A percentile compares a stretch with the other conserved stretches of the same genome.
These are phyloP conservation scores for Seiridium unicorne DNA, from an alignment of 2,329 filamentous ascomycete species.

Conservation along the genomic window DNA sequence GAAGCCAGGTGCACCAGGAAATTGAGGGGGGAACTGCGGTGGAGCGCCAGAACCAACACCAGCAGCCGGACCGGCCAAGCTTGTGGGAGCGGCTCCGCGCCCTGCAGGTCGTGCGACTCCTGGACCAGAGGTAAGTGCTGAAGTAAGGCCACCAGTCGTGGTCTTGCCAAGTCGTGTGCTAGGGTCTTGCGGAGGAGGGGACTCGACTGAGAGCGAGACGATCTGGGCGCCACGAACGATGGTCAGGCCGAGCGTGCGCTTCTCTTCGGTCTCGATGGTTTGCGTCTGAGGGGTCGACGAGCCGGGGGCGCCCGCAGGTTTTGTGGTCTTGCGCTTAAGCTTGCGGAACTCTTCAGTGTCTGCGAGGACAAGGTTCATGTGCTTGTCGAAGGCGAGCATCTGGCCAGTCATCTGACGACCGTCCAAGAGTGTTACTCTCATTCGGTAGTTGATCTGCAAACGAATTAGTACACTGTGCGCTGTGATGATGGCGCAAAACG, in stretches of 20 bases:
- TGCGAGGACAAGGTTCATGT: constrained; percentile 98
- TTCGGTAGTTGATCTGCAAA: constrained; percentile 94
- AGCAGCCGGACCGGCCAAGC: constrained; percentile 81
- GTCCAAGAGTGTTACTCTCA: constrained; percentile 94
- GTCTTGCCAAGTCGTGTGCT: constrained; percentile 82
- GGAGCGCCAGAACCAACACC: constrained; percentile 73
- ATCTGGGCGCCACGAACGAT: constrained; percentile 95
- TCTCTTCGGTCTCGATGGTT: constrained; percentile 88
- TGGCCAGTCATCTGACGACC: constrained; percentile 95
- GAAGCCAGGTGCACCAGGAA: constrained; percentile 50
- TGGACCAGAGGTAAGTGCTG: constrained; percentile 76
- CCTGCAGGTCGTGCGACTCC: constrained; percentile 91
- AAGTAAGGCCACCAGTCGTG: constrained; percentile 65
- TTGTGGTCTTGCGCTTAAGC: constrained; percentile 80
- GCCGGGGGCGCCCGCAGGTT: constrained; percentile 60
- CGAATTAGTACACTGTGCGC: constrained; percentile 19
- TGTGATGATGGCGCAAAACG: background rate
- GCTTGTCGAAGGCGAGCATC: constrained; percentile 99
- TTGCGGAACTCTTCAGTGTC: constrained; percentile 97
- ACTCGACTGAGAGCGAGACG: constrained; percentile 92
- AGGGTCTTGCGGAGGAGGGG: constrained; percentile 90
- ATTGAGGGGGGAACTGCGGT: constrained; percentile 45
- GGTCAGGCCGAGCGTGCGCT: constrained; percentile 91
- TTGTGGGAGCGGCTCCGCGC: constrained; percentile 72
- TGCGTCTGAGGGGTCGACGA: constrained; percentile 59